phyloP scores from a whole-genome alignment of 2,329 filamentous ascomycete species.

The Penicillium sp. region DNA sequence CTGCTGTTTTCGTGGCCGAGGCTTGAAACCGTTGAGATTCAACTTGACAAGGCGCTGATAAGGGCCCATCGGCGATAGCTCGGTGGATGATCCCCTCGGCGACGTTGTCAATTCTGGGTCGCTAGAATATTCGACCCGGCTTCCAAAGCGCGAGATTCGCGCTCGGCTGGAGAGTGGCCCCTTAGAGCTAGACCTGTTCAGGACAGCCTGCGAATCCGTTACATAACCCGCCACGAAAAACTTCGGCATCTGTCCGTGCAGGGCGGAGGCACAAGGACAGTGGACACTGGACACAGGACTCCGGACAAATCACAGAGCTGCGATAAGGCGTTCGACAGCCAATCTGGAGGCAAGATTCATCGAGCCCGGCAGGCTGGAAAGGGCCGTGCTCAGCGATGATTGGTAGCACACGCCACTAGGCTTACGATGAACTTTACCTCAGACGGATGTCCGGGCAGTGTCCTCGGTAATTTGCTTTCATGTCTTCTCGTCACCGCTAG shows the following conservation, averaged over 20 bases:
- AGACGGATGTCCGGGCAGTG: slow-evolving; percentile 1
- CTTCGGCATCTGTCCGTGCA: slow-evolving; percentile 30
- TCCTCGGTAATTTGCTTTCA: neutral
- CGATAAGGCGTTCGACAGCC: slow-evolving; percentile 27
- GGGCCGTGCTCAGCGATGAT: slow-evolving; percentile 22
- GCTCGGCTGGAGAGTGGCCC: neutral
- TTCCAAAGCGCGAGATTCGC: slow-evolving; percentile 7
- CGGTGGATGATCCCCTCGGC: neutral
- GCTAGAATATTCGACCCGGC: slow-evolving; percentile 17
- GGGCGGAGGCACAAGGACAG: neutral
- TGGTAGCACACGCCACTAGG: slow-evolving; percentile 21
- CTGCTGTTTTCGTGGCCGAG: neutral
- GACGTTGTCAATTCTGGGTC: slow-evolving; percentile 1
- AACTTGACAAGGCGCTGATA: neutral
- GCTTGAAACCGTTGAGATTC: neutral
- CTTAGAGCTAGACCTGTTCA: slow-evolving; percentile 4
- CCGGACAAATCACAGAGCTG: slow-evolving; percentile 16
- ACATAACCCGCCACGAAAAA: slow-evolving; percentile 14
- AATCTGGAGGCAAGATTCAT: slow-evolving; percentile 23
- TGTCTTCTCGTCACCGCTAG: slow-evolving; percentile 8
- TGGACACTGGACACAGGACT: too few relatives aligned
- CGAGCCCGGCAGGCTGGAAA: slow-evolving; percentile 21
- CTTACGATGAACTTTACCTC: slow-evolving; percentile 3
- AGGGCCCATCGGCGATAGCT: neutral
- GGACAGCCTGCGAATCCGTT: slow-evolving; percentile 1